Evolutionary conservation across 768 basidiomycete species (phyloP).

Genomic region (Crepidotus variabilis): DNA sequence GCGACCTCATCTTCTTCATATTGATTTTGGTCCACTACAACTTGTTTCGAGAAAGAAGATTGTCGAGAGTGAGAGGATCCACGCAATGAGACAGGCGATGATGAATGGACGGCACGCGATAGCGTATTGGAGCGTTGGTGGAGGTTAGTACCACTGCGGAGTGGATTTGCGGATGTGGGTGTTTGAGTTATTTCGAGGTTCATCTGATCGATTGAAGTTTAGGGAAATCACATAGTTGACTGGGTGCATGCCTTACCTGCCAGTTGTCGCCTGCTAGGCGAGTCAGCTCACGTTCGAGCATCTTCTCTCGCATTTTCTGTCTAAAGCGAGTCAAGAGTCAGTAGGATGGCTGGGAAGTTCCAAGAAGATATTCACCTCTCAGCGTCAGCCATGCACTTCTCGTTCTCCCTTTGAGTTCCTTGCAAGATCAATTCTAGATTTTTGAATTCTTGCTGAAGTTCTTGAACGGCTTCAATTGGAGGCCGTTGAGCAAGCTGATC

Average conservation of each 20-base stretch:
- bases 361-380: constrained; percentile 47
- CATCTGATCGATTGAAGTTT: constrained; percentile 14
- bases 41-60: background rate
- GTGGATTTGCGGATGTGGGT: constrained; percentile 18
- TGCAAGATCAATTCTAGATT: constrained; percentile 73
- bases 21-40: background rate
- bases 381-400: constrained; percentile 77
- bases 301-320: constrained; percentile 67
- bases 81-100: constrained; percentile 12
- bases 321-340: constrained; percentile 25
- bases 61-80: background rate
- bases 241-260: constrained; percentile 50
- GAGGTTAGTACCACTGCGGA: constrained; percentile 11
- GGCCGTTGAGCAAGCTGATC: constrained; percentile 65
- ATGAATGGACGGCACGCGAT: constrained; percentile 10
- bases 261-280: constrained; percentile 77
- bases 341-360: background rate
- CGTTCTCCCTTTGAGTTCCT: constrained; percentile 84
- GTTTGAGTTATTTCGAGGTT: constrained; percentile 29
- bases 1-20: background rate
- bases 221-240: background rate
- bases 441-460: constrained; percentile 67
- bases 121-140: constrained; percentile 33
- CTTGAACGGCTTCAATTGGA: constrained; percentile 61
- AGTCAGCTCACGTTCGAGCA: constrained; percentile 68